Evolutionary conservation across 306 rosid species (phyloP), one percentile per base, ranked within the genome.

Genomic region (Senna tora): DNA sequence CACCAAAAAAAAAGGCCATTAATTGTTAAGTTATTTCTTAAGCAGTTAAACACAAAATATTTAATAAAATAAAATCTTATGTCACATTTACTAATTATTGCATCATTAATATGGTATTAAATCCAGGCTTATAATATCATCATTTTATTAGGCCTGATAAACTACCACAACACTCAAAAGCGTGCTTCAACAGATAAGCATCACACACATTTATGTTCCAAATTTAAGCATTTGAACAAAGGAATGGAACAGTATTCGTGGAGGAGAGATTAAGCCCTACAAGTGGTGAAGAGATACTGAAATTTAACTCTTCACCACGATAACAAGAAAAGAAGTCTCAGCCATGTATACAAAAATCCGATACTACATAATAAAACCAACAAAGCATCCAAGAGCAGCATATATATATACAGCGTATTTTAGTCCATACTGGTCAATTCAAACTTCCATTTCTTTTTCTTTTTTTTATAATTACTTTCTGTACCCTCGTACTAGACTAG

Each of bases 381-480:
- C 5, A 22, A 12, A 22, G 36, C 33, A 51, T 73, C 53, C 51
- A 53, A 45, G 9, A 74, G 7, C 13, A 16, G 42, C 34, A 22
- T 58, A 65, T 42, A 60, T 19, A 42, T 42, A 60, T 19, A 42
- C 63, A 81, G 13, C 2, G 50, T 19, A 38, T 50, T 22, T 61
- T 45, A n/a, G 25, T 42, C 20, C 36, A 30, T 12, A 39, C 14
- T 33, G 19, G 39, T 72, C 33, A 45, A 9, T 70, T 51, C 47
- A 61, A 36, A 61, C 33, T 4, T 17, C 11, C 1, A 19, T 32
- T 21, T 42, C 22, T n/a, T n/a, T n/a, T n/a, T n/a, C 19, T 1
- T 28, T 30, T 30, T 68, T 30, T 49, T 58, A 32, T 6, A 38
- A 67, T 34, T 53, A 56, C 56, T 43, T 49, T 71, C 3, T 75